These are phyloP conservation scores for Fusarium cyanostomum DNA, from an alignment of 2,329 filamentous ascomycete species.

Conservation along the genomic window DNA sequence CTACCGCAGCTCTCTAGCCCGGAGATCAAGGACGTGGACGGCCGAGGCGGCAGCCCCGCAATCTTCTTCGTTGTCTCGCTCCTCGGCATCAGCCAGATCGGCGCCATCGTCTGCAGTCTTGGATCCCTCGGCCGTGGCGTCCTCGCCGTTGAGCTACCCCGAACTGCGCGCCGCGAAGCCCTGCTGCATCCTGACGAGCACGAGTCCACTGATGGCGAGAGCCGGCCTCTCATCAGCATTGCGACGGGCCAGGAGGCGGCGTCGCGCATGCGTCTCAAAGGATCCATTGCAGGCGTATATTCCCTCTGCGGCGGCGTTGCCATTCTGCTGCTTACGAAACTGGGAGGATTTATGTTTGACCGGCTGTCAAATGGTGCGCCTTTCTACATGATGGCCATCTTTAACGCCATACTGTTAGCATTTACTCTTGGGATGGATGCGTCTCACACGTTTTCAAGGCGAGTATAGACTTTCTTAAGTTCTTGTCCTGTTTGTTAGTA, in stretches of 20 bases:
- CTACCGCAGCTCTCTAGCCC: slow-evolving; percentile 83
- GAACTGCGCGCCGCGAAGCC: slow-evolving; percentile 34
- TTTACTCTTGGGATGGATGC: slow-evolving; percentile 63
- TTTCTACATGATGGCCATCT: slow-evolving; percentile 93
- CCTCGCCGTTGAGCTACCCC: slow-evolving; percentile 60
- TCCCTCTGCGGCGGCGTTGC: slow-evolving; percentile 89
- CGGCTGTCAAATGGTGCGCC: slow-evolving; percentile 76
- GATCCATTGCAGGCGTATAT: slow-evolving; percentile 94
- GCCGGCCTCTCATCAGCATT: slow-evolving; percentile 51
- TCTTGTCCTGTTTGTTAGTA: slow-evolving; percentile 1
- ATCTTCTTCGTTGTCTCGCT: slow-evolving; percentile 82
- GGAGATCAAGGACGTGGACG: slow-evolving; percentile 71
- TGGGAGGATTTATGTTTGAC: slow-evolving; percentile 90
- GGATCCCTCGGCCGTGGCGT: slow-evolving; percentile 86
- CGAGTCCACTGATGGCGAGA: slow-evolving; percentile 53
- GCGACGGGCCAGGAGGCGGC: slow-evolving; percentile 46
- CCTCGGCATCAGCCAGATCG: slow-evolving; percentile 93
- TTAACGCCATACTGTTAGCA: slow-evolving; percentile 79
- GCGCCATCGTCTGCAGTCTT: slow-evolving; percentile 95
- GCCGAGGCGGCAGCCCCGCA: slow-evolving; percentile 71
- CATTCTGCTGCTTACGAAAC: slow-evolving; percentile 89
- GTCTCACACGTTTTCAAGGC: slow-evolving; percentile 49
- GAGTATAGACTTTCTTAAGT: slow-evolving; percentile 3
- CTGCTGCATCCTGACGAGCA: slow-evolving; percentile 49
- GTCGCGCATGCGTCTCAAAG: slow-evolving; percentile 76